Base-by-base conservation (phyloP, 345 rosid species). In the Pistacia atlantica region DNA sequence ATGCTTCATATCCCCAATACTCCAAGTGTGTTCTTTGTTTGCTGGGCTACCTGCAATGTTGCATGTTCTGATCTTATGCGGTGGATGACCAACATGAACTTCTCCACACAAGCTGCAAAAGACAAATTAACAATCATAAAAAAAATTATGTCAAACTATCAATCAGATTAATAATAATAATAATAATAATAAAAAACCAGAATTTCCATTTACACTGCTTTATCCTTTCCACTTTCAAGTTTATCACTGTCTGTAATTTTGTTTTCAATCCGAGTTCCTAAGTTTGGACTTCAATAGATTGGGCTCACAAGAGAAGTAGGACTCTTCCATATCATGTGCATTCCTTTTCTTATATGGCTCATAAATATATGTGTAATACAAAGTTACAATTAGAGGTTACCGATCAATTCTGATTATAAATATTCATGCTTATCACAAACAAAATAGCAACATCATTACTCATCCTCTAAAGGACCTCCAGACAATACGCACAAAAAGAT, bases 61-160 rank as follows among this genome's bases (percentile, higher is more conserved):
- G 77, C 89, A 84, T 52, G 87, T 75, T 78, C 80, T 79, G 61
- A 86, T 88, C 67, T 14, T 65, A 74, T 86, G 89, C 3, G 87
- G 88, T 46, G 78, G 77, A 80, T 79, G 72, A 52, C 89, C 86
- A 67, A 88, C 54, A 77, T 88, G 89, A 83, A 86, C 88, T 83
- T 86, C 88, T 48, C 81, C 86, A 54, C 89, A 86, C 11, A 77
- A 74, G 71, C 88, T 88, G 84, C 83, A 42, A 83, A 11, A 42
- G 11, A 65, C 56, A 66, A 58, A 58, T 38, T 42, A 65, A 38
- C 42, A 13, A 51, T 62, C 18, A n/a, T 22, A 37, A 51, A 55
- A 37, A 65, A 54, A 69, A 58, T 28, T 48, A 42, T 65, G 33
- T 17, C 5, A 31, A 54, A 37, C 65, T 16, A 63, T 18, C 51